Conservation (phyloP, 2,329 filamentous ascomycete species). For the Fusarium vanettenii region DNA sequence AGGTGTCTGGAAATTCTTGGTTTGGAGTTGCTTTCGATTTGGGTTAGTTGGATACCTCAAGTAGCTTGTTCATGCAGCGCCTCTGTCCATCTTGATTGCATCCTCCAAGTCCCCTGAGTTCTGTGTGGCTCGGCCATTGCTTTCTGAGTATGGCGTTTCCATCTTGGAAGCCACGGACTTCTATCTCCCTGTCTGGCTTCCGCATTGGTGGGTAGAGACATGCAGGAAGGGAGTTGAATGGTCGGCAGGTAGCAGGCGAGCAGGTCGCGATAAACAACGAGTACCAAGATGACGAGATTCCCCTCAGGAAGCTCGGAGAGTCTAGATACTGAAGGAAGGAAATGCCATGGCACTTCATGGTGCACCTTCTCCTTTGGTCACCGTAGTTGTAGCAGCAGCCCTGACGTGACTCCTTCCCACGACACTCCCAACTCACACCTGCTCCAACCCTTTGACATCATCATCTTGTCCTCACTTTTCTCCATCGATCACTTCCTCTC, state of each 20-base stretch:
- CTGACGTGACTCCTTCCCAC: background rate
- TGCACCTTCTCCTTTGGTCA: background rate
- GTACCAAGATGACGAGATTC: background rate
- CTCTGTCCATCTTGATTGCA: background rate
- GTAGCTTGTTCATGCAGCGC: background rate
- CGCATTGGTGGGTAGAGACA: background rate
- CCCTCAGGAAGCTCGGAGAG: background rate
- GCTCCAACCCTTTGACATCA: background rate
- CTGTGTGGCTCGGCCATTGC: background rate
- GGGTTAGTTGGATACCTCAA: slow-evolving; percentile 29
- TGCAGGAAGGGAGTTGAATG: background rate
- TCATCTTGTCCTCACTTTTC: background rate
- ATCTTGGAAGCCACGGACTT: background rate
- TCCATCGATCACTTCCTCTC: background rate
- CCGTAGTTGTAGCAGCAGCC: background rate
- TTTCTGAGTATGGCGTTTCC: no score
- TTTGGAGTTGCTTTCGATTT: slow-evolving; percentile 22
- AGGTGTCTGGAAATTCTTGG: background rate
- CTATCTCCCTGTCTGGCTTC: background rate
- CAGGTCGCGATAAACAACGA: background rate
- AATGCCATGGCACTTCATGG: background rate
- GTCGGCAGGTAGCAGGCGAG: background rate
- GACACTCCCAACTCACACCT: background rate
- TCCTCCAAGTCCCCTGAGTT: background rate
- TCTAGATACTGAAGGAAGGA: background rate